Percentiles rank a stretch among this genome's conserved stretches.
Evolutionary conservation across 306 rosid genomes (phyloP).

Genomic region (Lupinus albus): DNA sequence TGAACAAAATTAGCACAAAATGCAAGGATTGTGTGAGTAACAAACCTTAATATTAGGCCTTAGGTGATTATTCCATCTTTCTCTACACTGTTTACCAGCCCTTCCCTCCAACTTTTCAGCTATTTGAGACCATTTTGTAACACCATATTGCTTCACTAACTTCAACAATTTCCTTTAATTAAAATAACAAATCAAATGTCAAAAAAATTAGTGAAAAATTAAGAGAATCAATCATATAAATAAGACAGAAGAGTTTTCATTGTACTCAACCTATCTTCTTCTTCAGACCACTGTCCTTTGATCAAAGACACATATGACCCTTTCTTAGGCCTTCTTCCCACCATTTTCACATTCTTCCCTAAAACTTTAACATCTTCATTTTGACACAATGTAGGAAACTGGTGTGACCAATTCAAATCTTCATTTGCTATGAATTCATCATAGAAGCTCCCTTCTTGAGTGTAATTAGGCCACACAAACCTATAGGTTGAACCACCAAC

Average conservation of each 20-base stretch:
- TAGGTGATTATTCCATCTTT: constrained; percentile 95
- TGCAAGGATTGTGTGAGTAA: background rate
- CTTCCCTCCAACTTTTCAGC: constrained; percentile 77
- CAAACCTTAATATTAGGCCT: constrained; percentile 91
- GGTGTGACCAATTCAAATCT: constrained; percentile 43
- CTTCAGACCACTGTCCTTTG: constrained; percentile 90
- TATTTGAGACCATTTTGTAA: constrained; percentile 84
- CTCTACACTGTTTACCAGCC: constrained; percentile 92
- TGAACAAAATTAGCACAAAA: background rate
- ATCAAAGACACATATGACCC: constrained; percentile 46
- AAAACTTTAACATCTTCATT: constrained; percentile 28
- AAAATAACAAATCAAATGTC: background rate
- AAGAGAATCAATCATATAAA: background rate
- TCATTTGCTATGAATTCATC: constrained; percentile 40
- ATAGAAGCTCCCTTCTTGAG: constrained; percentile 33
- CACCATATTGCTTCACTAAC: constrained; percentile 81
- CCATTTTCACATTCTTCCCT: constrained; percentile 32
- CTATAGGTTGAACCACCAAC: constrained; percentile 44
- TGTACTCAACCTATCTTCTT: constrained; percentile 75
- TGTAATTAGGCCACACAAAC: constrained; percentile 30
- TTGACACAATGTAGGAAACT: constrained; percentile 30
- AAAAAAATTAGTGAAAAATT: constrained; percentile 12
- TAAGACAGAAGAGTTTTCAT: background rate
- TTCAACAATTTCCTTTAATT: constrained; percentile 56
- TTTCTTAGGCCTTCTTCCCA: constrained; percentile 54